Conservation (phyloP, 2,329 filamentous ascomycete species). For the Aspergillus pseudotamarii region DNA sequence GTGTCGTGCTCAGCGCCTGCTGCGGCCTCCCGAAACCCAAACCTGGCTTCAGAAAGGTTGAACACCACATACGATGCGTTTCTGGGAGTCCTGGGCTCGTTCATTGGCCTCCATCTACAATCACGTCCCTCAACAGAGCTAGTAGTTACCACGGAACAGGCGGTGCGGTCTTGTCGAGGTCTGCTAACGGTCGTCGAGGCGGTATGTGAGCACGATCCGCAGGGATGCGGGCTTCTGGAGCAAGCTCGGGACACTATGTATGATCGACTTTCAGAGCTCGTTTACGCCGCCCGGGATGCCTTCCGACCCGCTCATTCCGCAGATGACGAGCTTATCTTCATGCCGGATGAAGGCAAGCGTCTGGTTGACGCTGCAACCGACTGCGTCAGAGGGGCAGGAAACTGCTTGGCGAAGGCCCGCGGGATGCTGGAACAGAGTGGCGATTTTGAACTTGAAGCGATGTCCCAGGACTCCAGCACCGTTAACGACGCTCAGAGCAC, state of each 20-base stretch:
- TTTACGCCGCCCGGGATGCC: constrained; percentile 78
- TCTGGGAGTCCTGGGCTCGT: constrained; percentile 85
- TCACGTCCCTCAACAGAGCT: constrained; percentile 88
- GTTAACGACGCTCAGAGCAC: constrained; percentile 22
- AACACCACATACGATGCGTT: constrained; percentile 83
- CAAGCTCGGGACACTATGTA: constrained; percentile 76
- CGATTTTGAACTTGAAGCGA: constrained; percentile 77
- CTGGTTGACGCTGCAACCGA: constrained; percentile 78
- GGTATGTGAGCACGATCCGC: constrained; percentile 75
- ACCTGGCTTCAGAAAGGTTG: constrained; percentile 81
- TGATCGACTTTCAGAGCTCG: constrained; percentile 75
- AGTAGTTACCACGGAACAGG: constrained; percentile 78
- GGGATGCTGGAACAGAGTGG: constrained; percentile 84
- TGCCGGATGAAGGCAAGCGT: constrained; percentile 75
- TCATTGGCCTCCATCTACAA: constrained; percentile 90
- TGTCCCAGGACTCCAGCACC: constrained; percentile 50
- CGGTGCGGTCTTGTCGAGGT: constrained; percentile 77
- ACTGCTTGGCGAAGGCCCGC: constrained; percentile 86
- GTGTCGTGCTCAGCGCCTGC: constrained; percentile 74
- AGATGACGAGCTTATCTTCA: constrained; percentile 74
- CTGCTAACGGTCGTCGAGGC: constrained; percentile 79
- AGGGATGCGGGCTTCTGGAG: constrained; percentile 67
- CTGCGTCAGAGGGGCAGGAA: constrained; percentile 86
- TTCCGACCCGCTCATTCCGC: constrained; percentile 69
- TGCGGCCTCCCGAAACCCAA: constrained; percentile 64